phyloP scores from a whole-genome alignment of 1,284 basidiomycete genomes.

The Vanrija humicola region DNA sequence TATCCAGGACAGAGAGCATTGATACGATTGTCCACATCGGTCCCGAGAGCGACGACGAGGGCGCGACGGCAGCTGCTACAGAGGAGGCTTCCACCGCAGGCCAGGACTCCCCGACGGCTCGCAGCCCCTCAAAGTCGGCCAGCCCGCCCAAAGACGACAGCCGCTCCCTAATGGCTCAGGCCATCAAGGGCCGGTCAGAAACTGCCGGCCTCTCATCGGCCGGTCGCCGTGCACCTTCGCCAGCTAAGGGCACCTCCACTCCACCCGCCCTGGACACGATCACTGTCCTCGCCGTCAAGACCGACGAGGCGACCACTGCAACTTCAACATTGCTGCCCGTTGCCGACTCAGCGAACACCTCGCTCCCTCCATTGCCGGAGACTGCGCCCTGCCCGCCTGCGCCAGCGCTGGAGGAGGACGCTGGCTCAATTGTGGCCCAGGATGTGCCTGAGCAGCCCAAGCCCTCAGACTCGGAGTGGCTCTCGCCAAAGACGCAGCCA shows the following conservation, averaged over 20 bases:
- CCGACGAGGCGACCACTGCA: too few relatives aligned
- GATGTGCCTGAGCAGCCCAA: not conserved
- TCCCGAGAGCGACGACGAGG: not conserved
- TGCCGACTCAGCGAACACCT: too few relatives aligned
- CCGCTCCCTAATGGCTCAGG: too few relatives aligned
- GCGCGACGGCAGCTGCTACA: not conserved
- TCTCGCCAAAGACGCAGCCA: not conserved
- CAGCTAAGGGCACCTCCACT: not conserved
- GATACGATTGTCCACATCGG: conserved; percentile 15
- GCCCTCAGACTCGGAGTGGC: not conserved
- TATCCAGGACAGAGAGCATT: conserved; percentile 5
- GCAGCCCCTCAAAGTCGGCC: not conserved
- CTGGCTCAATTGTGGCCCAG: not conserved
- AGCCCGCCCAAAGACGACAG: not conserved
- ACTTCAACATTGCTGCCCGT: too few relatives aligned
- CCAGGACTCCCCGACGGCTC: not conserved
- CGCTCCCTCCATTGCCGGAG: not conserved
- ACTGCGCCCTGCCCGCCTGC: not conserved
- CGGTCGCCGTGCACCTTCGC: not conserved
- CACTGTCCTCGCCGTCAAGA: too few relatives aligned
- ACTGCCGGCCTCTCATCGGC: too few relatives aligned
- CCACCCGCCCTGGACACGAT: too few relatives aligned
- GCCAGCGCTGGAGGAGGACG: not conserved
- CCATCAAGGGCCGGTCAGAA: too few relatives aligned
- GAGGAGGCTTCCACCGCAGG: not conserved